These are phyloP conservation scores for Closterium sp. DNA, from an alignment of 139 green algal species.

Conservation along the genomic window DNA sequence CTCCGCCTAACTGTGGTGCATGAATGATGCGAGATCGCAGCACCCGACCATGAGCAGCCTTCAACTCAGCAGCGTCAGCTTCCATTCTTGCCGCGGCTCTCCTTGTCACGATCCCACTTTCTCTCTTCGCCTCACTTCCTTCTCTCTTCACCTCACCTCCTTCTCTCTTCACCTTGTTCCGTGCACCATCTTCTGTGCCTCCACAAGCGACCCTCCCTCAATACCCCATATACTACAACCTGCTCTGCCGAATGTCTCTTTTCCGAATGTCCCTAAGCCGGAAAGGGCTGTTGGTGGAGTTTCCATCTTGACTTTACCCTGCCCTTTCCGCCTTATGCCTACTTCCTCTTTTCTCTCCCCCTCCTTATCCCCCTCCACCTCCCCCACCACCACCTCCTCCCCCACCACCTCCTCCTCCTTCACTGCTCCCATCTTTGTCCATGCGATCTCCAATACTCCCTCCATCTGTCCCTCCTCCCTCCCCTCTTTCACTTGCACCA, in stretches of 20 bases:
- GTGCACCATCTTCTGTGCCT: neutral
- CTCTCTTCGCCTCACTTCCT: neutral
- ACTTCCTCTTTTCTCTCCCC: neutral
- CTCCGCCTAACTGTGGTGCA: neutral
- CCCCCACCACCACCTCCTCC: neutral
- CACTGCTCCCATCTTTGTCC: too few relatives aligned
- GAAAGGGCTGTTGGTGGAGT: neutral
- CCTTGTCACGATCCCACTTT: neutral
- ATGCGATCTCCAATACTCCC: too few relatives aligned
- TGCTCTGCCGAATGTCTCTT: neutral
- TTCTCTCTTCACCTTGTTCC: neutral
- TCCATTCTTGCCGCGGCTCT: neutral
- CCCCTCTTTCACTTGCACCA: neutral
- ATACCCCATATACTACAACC: neutral
- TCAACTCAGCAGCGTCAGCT: neutral
- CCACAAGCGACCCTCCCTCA: neutral
- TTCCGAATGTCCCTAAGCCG: neutral
- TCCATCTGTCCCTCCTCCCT: neutral
- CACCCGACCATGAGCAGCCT: neutral
- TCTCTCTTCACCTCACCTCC: too few relatives aligned
- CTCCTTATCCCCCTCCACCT: too few relatives aligned
- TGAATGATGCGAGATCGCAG: neutral
- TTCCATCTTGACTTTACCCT: neutral
- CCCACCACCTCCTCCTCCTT: too few relatives aligned
- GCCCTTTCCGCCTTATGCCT: neutral